Percentiles rank a stretch among this genome's conserved stretches.
Evolutionary conservation across 768 basidiomycete genomes (phyloP).

Genomic region (Kwoniella sp.): DNA sequence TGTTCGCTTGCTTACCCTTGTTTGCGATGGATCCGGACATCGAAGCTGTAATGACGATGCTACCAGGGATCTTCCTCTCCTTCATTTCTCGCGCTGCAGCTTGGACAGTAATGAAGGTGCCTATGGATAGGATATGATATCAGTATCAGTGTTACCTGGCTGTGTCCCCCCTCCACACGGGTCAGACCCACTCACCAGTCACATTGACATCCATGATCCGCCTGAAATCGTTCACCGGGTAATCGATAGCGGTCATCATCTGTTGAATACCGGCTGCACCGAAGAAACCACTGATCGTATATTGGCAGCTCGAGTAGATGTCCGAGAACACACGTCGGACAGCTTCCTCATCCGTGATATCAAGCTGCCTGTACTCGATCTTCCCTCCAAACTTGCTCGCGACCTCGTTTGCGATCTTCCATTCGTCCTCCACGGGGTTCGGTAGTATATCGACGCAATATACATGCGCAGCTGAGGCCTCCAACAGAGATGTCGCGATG

Average conservation of each 20-base stretch:
- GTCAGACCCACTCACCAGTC: constrained; percentile 5
- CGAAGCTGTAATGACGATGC: constrained; percentile 35
- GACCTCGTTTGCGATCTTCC: constrained; percentile 22
- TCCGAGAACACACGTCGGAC: constrained; percentile 11
- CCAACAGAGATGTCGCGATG: constrained; percentile 39
- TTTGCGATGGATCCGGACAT: constrained; percentile 45
- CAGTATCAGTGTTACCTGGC: not conserved
- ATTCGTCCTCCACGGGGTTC: constrained; percentile 31
- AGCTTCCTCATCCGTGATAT: constrained; percentile 32
- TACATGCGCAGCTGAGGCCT: constrained; percentile 35
- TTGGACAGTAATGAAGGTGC: constrained; percentile 32
- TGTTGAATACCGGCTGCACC: constrained; percentile 39
- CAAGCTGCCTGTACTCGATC: constrained; percentile 19
- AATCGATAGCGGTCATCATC: constrained; percentile 41
- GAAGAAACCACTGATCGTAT: constrained; percentile 28
- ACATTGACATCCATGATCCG: constrained; percentile 50
- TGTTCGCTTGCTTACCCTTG: constrained; percentile 10
- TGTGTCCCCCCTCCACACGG: no score
- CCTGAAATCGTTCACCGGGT: constrained; percentile 36
- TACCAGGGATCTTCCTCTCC: constrained; percentile 23
- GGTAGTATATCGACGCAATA: constrained; percentile 39
- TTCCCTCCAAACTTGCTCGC: constrained; percentile 20
- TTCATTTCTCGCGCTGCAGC: constrained; percentile 31
- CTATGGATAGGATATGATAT: constrained; percentile 6
- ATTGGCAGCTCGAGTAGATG: constrained; percentile 17